Conservation (phyloP, 768 basidiomycete species). For the Tricholoma flavovirens region DNA sequence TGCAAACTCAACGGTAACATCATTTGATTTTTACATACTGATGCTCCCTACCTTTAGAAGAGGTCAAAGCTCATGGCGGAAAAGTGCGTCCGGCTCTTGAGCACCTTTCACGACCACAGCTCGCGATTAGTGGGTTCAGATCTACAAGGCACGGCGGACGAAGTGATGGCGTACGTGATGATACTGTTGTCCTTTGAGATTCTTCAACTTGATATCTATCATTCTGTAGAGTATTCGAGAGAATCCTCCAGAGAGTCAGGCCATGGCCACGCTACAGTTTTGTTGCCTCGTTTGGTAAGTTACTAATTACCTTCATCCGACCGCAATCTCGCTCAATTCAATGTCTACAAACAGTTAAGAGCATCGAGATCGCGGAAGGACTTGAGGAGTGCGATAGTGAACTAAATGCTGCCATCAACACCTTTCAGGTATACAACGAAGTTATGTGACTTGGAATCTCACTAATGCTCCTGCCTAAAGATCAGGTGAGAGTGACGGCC, state of each 20-base stretch:
- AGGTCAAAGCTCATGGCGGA: conserved; percentile 37
- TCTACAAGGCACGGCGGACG: conserved; percentile 33
- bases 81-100: conserved; percentile 36
- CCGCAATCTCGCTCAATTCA: not conserved
- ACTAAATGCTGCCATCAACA: conserved; percentile 34
- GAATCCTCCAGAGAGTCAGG: conserved; percentile 32
- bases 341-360: conserved; percentile 31
- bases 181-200: not conserved
- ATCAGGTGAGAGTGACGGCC: not conserved
- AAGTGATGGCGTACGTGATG: conserved; percentile 38
- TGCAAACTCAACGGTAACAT: conserved; percentile 11
- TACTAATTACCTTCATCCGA: not conserved
- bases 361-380: conserved; percentile 39
- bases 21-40: conserved; percentile 1
- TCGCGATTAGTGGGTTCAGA: conserved; percentile 34
- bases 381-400: conserved; percentile 39
- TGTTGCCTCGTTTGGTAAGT: conserved; percentile 35
- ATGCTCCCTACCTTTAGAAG: not conserved
- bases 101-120: conserved; percentile 34
- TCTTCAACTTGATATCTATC: not conserved
- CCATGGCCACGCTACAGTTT: conserved; percentile 35
- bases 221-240: conserved; percentile 33
- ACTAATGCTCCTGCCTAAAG: not conserved
- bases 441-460: not conserved
- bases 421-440: conserved; percentile 33